A percentile compares a stretch with the other conserved stretches of the same genome.
Evolutionary conservation across 371 early-diverging fungal species (phyloP).

Genomic region (Dichotomocladium elegans): DNA sequence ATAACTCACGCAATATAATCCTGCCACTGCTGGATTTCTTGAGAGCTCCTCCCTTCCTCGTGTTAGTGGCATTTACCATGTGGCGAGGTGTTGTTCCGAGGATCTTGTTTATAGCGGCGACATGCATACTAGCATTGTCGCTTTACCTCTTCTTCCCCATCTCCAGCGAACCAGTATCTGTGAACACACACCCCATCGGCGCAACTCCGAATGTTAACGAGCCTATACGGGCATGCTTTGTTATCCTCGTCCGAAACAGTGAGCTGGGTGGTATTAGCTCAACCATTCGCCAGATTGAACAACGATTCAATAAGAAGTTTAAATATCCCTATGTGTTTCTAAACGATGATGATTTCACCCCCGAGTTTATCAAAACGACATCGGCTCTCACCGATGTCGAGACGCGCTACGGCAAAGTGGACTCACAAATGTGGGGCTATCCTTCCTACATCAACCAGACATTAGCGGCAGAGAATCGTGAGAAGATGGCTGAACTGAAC

Average conservation of each 20-base stretch:
- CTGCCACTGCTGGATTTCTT: no score
- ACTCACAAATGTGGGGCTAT: conserved; percentile 70
- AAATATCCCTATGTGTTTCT: conserved; percentile 91
- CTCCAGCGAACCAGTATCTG: not conserved
- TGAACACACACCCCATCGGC: not conserved
- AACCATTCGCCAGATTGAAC: conserved; percentile 78
- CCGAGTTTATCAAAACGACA: conserved; percentile 60
- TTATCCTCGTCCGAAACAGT: conserved; percentile 70
- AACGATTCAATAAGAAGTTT: conserved; percentile 78
- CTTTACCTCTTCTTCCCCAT: not conserved
- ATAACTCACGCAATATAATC: no score
- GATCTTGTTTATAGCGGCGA: not conserved
- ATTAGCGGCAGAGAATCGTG: conserved; percentile 56
- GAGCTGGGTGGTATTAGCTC: conserved; percentile 70
- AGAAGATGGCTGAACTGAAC: conserved; percentile 48
- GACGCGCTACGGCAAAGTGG: conserved; percentile 49
- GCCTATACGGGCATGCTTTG: conserved; percentile 48
- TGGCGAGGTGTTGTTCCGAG: not conserved
- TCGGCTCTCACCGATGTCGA: conserved; percentile 54
- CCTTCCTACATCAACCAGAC: conserved; percentile 78
- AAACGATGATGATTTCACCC: conserved; percentile 80
- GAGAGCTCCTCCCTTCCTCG: not conserved
- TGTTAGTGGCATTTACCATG: not conserved
- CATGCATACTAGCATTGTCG: not conserved
- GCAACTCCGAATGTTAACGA: not conserved